A percentile compares a stretch with the other conserved stretches of the same genome.
phyloP scores from a whole-genome alignment of 1,139 yeast genomes.

The Suzukiozyma palmioleophila region DNA sequence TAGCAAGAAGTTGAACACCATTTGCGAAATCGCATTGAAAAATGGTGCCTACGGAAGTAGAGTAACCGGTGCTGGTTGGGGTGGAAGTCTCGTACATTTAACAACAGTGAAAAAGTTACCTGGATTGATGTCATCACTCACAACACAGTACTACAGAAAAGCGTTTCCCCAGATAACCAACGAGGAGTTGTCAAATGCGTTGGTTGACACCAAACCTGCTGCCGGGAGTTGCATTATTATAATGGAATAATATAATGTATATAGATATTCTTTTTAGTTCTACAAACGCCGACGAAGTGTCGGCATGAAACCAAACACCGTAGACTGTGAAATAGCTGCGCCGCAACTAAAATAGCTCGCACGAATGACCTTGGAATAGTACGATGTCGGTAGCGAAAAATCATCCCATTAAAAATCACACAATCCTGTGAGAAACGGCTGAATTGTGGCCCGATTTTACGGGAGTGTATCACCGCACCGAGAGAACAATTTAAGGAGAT shows the following conservation, averaged over 20 bases:
- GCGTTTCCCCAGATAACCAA: slow-evolving; percentile 45
- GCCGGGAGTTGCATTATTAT: slow-evolving; percentile 45
- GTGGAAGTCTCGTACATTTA: slow-evolving; percentile 68
- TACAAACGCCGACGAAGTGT: no score
- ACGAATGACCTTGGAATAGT: no score
- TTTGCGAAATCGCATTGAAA: slow-evolving; percentile 49
- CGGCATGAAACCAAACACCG: no score
- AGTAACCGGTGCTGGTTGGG: slow-evolving; percentile 81
- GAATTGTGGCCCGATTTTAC: no score
- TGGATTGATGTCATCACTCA: slow-evolving; percentile 42
- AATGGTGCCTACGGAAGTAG: slow-evolving; percentile 66
- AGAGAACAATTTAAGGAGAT: no score
- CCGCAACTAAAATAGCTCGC: no score
- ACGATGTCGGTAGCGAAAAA: no score
- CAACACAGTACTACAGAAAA: slow-evolving; percentile 44
- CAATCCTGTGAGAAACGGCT: no score
- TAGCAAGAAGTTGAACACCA: slow-evolving; percentile 46
- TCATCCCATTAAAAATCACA: no score
- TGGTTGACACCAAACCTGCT: slow-evolving; percentile 56
- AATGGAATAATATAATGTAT: neutral
- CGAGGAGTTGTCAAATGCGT: slow-evolving; percentile 45
- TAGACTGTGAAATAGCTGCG: no score
- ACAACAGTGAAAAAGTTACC: slow-evolving; percentile 46
- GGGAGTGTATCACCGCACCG: no score
- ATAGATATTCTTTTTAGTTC: no score